Conservation (phyloP, 495 filamentous ascomycete species). For the Penicilliopsis zonata region DNA sequence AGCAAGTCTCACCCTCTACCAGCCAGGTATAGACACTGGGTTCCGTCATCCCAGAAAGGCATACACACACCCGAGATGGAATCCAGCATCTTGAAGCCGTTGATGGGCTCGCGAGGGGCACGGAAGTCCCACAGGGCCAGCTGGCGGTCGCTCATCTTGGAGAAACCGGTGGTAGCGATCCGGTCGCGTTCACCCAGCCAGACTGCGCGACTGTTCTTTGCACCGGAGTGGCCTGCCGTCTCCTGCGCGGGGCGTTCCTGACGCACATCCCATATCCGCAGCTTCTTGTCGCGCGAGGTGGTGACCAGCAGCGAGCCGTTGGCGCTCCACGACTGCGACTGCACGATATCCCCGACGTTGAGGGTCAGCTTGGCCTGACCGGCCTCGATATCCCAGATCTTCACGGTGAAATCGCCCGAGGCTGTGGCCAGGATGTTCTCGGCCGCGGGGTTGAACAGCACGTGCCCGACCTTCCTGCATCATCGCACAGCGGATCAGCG, state of each 20-base stretch:
- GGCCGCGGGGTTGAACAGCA: conserved; percentile 93
- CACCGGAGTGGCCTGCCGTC: conserved; percentile 73
- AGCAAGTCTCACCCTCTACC: conserved; percentile 69
- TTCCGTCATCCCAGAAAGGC: conserved; percentile 99
- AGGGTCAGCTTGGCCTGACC: conserved; percentile 59
- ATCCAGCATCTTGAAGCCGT: conserved; percentile 77
- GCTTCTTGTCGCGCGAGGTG: conserved; percentile 94
- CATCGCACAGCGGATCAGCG: conserved; percentile 44
- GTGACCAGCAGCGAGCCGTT: conserved; percentile 83
- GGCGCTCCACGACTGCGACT: conserved; percentile 91
- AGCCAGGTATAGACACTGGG: conserved; percentile 83
- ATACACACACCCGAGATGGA: conserved; percentile 96
- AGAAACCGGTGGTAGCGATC: conserved; percentile 93
- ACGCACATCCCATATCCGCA: conserved; percentile 91
- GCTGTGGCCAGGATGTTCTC: conserved; percentile 92
- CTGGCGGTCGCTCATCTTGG: conserved; percentile 94
- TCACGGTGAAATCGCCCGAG: conserved; percentile 90
- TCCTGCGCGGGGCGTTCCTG: conserved; percentile 84
- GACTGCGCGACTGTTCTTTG: conserved; percentile 90
- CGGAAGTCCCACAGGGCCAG: conserved; percentile 92
- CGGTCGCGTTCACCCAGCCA: conserved; percentile 96
- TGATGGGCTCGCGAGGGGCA: conserved; percentile 65
- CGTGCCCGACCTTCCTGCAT: conserved; percentile 83
- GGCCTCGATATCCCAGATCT: conserved; percentile 89
- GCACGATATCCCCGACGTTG: conserved; percentile 81